Percentiles rank a stretch among this genome's conserved stretches.
These are phyloP conservation scores for Balansia obtecta DNA, from an alignment of 2,329 filamentous ascomycete species.

Conservation along the genomic window DNA sequence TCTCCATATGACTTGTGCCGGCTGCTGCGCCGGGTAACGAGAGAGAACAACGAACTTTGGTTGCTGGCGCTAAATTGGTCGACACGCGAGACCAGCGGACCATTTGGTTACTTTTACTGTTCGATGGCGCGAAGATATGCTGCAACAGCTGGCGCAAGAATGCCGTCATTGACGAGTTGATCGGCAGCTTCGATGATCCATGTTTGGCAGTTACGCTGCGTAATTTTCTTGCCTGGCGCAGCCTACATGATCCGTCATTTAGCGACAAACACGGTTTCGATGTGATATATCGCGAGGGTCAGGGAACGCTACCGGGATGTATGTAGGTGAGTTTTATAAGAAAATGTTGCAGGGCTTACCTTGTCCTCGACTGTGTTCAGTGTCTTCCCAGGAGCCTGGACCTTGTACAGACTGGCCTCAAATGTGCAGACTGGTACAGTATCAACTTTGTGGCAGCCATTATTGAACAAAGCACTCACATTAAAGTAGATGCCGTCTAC, in stretches of 20 bases:
- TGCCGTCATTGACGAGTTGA: slow-evolving; percentile 15
- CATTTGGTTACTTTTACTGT: slow-evolving; percentile 9
- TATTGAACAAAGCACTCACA: slow-evolving; percentile 16
- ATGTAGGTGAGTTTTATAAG: not conserved
- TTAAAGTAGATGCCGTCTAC: slow-evolving; percentile 13
- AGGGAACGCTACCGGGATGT: not conserved
- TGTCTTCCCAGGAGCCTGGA: slow-evolving; percentile 9
- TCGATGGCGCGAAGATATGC: slow-evolving; percentile 15
- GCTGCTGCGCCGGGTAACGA: too few species aligned
- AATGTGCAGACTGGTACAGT: slow-evolving; percentile 14
- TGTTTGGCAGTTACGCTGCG: slow-evolving; percentile 22
- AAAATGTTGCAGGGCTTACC: not conserved
- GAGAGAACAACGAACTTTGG: too few species aligned
- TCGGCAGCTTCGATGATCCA: slow-evolving; percentile 23
- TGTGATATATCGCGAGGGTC: not conserved
- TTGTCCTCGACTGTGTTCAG: slow-evolving; percentile 6
- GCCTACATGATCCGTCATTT: not conserved
- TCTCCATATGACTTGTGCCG: too few species aligned
- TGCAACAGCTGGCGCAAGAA: slow-evolving; percentile 13
- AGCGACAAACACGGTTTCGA: not conserved
- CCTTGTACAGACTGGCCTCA: slow-evolving; percentile 12
- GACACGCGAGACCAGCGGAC: too few species aligned
- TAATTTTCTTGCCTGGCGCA: slow-evolving; percentile 10
- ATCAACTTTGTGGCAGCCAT: slow-evolving; percentile 11
- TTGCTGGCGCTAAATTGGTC: too few species aligned